Base-by-base conservation (phyloP, 805 yeast species). In the Hanseniaspora clermontiae region DNA sequence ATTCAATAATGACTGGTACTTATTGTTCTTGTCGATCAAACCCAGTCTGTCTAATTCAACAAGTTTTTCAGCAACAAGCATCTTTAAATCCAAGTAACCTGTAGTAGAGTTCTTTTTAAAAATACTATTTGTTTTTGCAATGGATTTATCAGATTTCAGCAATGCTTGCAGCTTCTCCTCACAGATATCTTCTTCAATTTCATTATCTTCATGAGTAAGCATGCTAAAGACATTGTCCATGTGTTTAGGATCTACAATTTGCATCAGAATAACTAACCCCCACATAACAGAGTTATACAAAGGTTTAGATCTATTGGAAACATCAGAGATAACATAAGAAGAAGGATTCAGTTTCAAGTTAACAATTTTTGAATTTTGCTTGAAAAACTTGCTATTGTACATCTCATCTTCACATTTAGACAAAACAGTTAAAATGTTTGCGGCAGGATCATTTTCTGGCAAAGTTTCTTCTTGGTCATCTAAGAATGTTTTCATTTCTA, bases 261-360 rank as follows among this genome's bases (percentile, higher is more conserved):
- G 81, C 60, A 90, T 80, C 63, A 91, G 80, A 64, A 88, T 88
- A 15, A 84, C 70, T n/a, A 90, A 71, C 61, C 89, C 84, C 60
- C 95, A 74, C 66, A 91, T 91, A 0, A 85, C 88, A 64, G 87
- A 89, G 54, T 87, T 77, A 63, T 83, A 72, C 34, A 87, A 69
- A 6, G 84, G 72, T 53, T 77, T 77, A 40, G 76, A 68, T 63
- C 81, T 82, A 1, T 81, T 77, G 53, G 84, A 87, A 5, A 73
- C 71, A 15, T 74, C 73, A 10, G 70, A 61, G 64, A 72, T 61
- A 48, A 67, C 74, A 55, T 77, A 74, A 54, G 72, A 76, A 27
- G 77, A 71, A 1, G 84, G 80, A 64, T 83, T 82, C 60, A 87
- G 71, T 54, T 75, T 78, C 53, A 87, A 70, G 3, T 81, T 79